Conservation (phyloP, 805 yeast genomes). For the Myxozyma neglecta region DNA sequence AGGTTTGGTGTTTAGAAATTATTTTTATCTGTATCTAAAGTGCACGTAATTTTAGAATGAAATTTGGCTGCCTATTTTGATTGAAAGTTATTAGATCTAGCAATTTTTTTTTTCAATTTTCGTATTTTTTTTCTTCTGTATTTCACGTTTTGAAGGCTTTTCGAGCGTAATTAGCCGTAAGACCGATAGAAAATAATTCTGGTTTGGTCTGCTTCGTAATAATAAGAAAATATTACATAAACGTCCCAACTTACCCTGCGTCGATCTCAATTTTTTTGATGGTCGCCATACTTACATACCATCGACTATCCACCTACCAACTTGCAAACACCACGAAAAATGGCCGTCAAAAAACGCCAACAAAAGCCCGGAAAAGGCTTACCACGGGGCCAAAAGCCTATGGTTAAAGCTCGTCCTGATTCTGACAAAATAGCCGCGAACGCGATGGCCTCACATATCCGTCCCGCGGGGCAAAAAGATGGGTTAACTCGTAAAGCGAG, state of each 20-base stretch:
- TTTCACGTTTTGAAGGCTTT: no score
- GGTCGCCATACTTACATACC: not conserved
- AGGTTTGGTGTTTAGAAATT: no score
- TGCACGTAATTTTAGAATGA: no score
- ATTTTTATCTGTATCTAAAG: no score
- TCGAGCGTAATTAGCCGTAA: no score
- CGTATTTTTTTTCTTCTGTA: no score
- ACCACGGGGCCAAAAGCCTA: constrained; percentile 29
- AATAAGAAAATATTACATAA: not conserved
- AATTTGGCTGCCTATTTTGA: no score
- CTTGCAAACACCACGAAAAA: not conserved
- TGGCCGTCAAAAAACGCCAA: constrained; percentile 9
- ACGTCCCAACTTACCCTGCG: constrained; percentile 4
- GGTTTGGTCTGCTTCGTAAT: no score
- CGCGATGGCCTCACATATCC: constrained; percentile 23
- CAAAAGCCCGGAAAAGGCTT: constrained; percentile 7
- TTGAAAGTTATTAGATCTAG: no score
- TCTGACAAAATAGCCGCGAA: constrained; percentile 20
- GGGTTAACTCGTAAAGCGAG: constrained; percentile 14
- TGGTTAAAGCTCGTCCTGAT: constrained; percentile 24
- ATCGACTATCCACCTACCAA: not conserved
- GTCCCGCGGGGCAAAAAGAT: constrained; percentile 1
- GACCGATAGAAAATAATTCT: no score
- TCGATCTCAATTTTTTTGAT: not conserved
- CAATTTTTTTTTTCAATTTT: no score